Conservation (phyloP, 148 eudicot species). For the Mesembryanthemum crystallinum region DNA sequence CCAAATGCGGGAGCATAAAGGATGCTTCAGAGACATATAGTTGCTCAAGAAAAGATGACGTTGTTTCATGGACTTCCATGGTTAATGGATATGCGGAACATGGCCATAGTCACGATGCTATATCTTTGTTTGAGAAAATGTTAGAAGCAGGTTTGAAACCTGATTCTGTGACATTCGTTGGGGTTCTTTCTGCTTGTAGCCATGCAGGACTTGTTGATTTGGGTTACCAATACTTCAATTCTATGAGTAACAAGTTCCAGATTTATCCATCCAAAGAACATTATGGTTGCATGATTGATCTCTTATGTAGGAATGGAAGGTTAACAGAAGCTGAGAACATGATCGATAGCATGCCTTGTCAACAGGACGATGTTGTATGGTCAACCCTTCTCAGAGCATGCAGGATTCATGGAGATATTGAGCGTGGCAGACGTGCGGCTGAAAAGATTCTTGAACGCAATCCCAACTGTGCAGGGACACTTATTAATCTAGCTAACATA, state of each 20-base stretch:
- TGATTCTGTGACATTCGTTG: constrained; percentile 82
- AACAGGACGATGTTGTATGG: constrained; percentile 80
- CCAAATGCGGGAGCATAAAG: constrained; percentile 75
- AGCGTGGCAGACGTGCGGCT: constrained; percentile 63
- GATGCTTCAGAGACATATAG: constrained; percentile 62
- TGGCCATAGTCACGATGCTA: constrained; percentile 69
- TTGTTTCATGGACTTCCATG: constrained; percentile 91
- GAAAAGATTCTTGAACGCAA: constrained; percentile 53
- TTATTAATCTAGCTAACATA: constrained; percentile 67
- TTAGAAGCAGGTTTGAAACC: constrained; percentile 53
- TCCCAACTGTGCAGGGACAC: constrained; percentile 74
- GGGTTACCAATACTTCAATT: constrained; percentile 59
- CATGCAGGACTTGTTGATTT: constrained; percentile 82
- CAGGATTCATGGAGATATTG: constrained; percentile 63
- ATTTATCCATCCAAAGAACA: constrained; percentile 73
- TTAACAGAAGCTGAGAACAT: constrained; percentile 69
- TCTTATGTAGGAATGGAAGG: constrained; percentile 78
- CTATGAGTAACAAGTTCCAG: constrained; percentile 45
- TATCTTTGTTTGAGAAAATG: constrained; percentile 60
- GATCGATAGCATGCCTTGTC: constrained; percentile 65
- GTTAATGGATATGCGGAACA: constrained; percentile 91
- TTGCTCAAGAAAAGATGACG: constrained; percentile 36
- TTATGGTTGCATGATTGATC: constrained; percentile 92
- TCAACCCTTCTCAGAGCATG: constrained; percentile 79
- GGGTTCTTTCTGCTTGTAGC: constrained; percentile 85